Conservation (phyloP, 2,329 filamentous ascomycete genomes). For the Colletotrichum spinosum region DNA sequence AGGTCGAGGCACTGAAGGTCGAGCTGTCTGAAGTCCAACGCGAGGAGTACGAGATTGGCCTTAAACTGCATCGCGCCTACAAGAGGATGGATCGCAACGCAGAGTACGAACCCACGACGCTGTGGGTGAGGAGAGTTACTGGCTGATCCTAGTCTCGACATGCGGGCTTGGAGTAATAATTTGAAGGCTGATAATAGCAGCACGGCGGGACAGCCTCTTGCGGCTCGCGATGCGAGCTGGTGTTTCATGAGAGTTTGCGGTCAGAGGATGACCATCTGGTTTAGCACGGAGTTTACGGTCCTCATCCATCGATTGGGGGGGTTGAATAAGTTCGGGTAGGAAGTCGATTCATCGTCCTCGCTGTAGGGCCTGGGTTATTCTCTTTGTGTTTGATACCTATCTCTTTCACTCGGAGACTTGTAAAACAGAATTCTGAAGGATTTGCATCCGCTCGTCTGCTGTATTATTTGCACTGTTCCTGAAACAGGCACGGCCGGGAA, state of each 20-base stretch:
- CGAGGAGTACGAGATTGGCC: slow-evolving; percentile 82
- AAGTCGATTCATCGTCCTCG: slow-evolving; percentile 2
- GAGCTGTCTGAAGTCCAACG: slow-evolving; percentile 80
- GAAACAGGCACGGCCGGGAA: too few species aligned
- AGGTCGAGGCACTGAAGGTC: slow-evolving; percentile 72
- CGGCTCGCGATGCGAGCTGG: slow-evolving; percentile 16
- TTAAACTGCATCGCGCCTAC: slow-evolving; percentile 79
- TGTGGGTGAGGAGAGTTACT: slow-evolving; percentile 86
- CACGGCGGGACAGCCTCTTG: slow-evolving; percentile 1
- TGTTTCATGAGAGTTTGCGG: slow-evolving; percentile 33
- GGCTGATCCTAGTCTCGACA: slow-evolving; percentile 50
- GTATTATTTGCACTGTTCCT: too few species aligned
- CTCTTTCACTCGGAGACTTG: not conserved
- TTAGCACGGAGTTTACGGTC: slow-evolving; percentile 23
- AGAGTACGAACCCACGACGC: slow-evolving; percentile 72
- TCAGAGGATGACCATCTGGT: not conserved
- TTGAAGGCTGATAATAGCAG: not conserved
- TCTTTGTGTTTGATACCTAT: slow-evolving; percentile 32
- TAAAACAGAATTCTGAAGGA: slow-evolving; percentile 24
- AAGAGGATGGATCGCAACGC: slow-evolving; percentile 78
- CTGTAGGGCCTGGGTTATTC: not conserved
- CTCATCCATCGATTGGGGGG: not conserved
- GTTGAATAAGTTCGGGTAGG: not conserved
- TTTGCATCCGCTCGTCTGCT: not conserved
- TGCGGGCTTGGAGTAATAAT: not conserved